These are phyloP conservation scores for Apiotrichum sp. DNA, from an alignment of 1,284 basidiomycete species.

Conservation along the genomic window DNA sequence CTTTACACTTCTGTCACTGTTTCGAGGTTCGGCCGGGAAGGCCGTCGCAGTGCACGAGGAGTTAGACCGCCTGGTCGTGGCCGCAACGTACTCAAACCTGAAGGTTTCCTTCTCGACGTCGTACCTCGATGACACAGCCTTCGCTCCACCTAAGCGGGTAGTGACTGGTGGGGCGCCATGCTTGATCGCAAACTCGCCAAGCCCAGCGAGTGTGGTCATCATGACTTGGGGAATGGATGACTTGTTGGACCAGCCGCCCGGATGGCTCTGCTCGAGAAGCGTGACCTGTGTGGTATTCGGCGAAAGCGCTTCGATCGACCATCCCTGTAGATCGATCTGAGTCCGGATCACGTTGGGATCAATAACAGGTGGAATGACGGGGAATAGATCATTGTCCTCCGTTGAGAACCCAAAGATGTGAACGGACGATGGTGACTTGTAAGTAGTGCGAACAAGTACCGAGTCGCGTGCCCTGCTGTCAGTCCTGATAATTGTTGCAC, in stretches of 20 bases:
- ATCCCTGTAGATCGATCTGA: slow-evolving; percentile 91
- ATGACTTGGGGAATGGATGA: slow-evolving; percentile 86
- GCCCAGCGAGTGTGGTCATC: slow-evolving; percentile 75
- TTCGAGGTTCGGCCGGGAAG: slow-evolving; percentile 15
- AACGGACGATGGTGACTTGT: slow-evolving; percentile 91
- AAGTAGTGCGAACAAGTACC: slow-evolving; percentile 87
- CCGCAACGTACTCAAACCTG: slow-evolving; percentile 76
- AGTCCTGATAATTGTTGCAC: slow-evolving; percentile 2
- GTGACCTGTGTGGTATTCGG: slow-evolving; percentile 93
- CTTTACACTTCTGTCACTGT: no score
- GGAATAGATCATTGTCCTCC: slow-evolving; percentile 80
- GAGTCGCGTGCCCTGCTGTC: slow-evolving; percentile 72
- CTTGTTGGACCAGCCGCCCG: slow-evolving; percentile 96
- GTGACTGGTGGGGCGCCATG: slow-evolving; percentile 86
- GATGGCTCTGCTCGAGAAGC: slow-evolving; percentile 92
- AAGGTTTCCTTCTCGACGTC: slow-evolving; percentile 80
- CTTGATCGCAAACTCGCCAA: slow-evolving; percentile 92
- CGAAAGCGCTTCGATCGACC: slow-evolving; percentile 92
- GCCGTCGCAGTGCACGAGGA: slow-evolving; percentile 43
- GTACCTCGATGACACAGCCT: slow-evolving; percentile 66
- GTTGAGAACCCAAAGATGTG: slow-evolving; percentile 95
- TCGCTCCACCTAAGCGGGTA: slow-evolving; percentile 74
- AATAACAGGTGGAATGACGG: slow-evolving; percentile 64
- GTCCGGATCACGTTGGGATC: slow-evolving; percentile 74
- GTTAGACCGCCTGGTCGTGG: slow-evolving; percentile 52